Conservation (phyloP, 129 eudicot genomes). For the Flaveria ramosissima region DNA sequence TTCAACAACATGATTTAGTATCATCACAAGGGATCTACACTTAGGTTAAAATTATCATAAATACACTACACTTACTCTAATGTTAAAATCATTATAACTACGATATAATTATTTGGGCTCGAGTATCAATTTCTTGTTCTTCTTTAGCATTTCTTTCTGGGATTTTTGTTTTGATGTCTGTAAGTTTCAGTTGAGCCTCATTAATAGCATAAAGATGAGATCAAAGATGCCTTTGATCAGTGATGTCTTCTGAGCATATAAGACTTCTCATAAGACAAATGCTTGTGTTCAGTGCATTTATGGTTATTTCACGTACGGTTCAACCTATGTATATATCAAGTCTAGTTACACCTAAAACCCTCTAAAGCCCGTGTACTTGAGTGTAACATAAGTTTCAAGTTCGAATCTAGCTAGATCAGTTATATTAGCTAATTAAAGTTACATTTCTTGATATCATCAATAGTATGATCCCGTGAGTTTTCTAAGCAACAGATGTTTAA, state of each 20-base stretch:
- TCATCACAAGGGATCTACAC: too few species aligned
- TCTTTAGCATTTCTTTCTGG: constrained; percentile 37
- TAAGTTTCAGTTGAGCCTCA: constrained; percentile 56
- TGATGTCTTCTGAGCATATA: constrained; percentile 33
- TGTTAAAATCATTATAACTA: too few species aligned
- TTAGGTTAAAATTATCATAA: too few species aligned
- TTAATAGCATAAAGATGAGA: constrained; percentile 42
- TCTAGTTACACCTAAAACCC: background rate
- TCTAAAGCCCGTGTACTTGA: background rate
- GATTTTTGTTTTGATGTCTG: constrained; percentile 44
- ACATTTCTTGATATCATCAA: too few species aligned
- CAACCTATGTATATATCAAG: constrained; percentile 26
- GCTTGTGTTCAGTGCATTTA: constrained; percentile 48
- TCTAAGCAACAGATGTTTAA: too few species aligned
- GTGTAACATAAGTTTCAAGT: too few species aligned
- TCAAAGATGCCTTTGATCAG: constrained; percentile 44
- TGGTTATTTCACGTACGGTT: constrained; percentile 45
- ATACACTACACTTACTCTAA: too few species aligned
- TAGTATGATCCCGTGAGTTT: too few species aligned
- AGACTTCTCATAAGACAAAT: constrained; percentile 43
- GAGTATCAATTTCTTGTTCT: background rate
- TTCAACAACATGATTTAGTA: too few species aligned
- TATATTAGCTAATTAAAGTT: too few species aligned
- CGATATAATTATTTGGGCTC: constrained; percentile 37
- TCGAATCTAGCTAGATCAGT: too few species aligned